phyloP scores from a whole-genome alignment of 805 yeast genomes.

The Candida anglica region DNA sequence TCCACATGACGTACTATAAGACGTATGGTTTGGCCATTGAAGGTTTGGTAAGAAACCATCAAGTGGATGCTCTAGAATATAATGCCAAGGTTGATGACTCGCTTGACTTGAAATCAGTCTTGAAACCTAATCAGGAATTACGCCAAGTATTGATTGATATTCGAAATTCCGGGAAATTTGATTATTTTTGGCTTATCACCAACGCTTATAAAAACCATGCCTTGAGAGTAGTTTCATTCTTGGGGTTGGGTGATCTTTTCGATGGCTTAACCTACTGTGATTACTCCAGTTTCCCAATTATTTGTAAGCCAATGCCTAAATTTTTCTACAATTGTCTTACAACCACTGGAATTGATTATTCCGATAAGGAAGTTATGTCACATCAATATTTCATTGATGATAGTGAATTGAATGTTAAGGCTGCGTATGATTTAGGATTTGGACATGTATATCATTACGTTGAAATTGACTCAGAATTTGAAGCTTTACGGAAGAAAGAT shows the following conservation, averaged over 20 bases:
- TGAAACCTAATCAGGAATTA: constrained; percentile 56
- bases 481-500: constrained; percentile 20
- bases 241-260: constrained; percentile 89
- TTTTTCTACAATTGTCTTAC: constrained; percentile 63
- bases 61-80: constrained; percentile 84
- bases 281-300: constrained; percentile 62
- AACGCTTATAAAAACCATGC: constrained; percentile 95
- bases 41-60: constrained; percentile 69
- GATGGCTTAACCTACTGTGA: constrained; percentile 95
- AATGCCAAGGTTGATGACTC: constrained; percentile 90
- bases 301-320: constrained; percentile 84
- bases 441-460: constrained; percentile 66
- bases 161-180: constrained; percentile 45
- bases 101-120: constrained; percentile 75
- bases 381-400: constrained; percentile 81
- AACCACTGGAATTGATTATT: constrained; percentile 53
- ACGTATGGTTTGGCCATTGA: constrained; percentile 92
- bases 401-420: constrained; percentile 70
- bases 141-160: constrained; percentile 50
- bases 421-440: constrained; percentile 73
- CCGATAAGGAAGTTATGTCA: constrained; percentile 29
- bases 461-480: constrained; percentile 60
- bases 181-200: constrained; percentile 85
- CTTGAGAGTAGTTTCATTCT: constrained; percentile 65
- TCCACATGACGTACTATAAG: constrained; percentile 74